Evolutionary conservation across 805 yeast species (phyloP), one percentile per base, ranked within the genome.

Genomic region (Jamesozyma lodderae): DNA sequence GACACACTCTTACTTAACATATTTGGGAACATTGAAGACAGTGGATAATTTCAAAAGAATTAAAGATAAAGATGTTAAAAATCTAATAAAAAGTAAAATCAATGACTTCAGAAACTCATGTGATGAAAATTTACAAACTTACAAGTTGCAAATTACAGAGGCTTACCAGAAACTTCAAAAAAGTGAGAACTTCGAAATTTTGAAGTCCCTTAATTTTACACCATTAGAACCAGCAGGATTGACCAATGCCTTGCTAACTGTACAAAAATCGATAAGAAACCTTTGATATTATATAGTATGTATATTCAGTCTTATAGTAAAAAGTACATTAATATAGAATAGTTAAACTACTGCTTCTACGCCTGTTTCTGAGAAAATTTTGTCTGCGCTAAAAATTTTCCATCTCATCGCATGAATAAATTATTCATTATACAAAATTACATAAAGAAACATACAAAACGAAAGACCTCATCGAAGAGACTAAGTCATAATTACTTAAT

Each of bases 1-100:
- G 27, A 39, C 47, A 11, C 55, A 57, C 36, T 35, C 31, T 22
- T 57, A 55, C 31, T 41, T 53, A 23, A 43, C 41, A 5, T 42
- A 35, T 23, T 31, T 58, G 11, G 40, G 49, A 14, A 55, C 61
- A 1, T 43, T 56, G 26, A 58, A 57, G 36, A 56, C 60, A 1
- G 36, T 58, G 20, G 59, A 51, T 31, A 47, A 41, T 11, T 36
- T 51, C 37, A 53, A 56, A 31, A 48, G 55, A 33, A 46, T 57
- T 13, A 48, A 50, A 28, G 53, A 53, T 31, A 40, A 36, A 22
- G 31, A 43, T 6, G 28, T 38, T 9, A 53, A 49, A 28, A 22
- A 34, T 10, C 14, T 28, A n/a, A 47, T 57, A 2, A 56, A 52
- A 34, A 8, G 25, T 9, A 37, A 42, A 19, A 37, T 55, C 13